phyloP scores from a whole-genome alignment of 192 early-diverging fungal species.

The Coemansia sp. region DNA sequence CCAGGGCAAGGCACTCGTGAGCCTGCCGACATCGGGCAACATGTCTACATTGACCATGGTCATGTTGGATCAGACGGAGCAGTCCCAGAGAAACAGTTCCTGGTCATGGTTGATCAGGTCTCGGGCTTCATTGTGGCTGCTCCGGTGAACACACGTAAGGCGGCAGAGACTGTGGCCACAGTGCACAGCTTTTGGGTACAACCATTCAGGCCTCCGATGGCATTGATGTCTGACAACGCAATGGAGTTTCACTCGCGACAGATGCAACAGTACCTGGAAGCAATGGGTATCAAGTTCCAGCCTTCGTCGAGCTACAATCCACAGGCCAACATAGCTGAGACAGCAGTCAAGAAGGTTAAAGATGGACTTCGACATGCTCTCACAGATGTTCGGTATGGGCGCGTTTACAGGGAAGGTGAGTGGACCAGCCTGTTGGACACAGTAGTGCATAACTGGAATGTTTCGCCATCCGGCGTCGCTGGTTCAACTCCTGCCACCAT shows the following conservation, averaged over 20 bases:
- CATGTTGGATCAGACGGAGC: neutral
- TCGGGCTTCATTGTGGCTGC: neutral
- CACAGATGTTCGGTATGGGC: neutral
- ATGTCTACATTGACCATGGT: neutral
- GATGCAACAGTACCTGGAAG: neutral
- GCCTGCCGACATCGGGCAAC: neutral
- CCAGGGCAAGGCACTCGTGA: neutral
- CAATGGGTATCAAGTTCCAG: neutral
- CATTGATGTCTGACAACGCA: neutral
- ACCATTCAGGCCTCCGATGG: neutral
- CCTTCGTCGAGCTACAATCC: neutral
- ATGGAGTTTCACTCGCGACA: neutral
- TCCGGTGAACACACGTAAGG: neutral
- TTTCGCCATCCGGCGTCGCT: neutral
- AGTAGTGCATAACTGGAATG: neutral
- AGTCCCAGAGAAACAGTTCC: neutral
- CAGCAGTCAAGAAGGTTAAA: neutral
- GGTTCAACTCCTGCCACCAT: neutral
- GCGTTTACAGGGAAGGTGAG: neutral
- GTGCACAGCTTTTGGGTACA: neutral
- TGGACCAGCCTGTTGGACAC: neutral
- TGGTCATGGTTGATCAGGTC: neutral
- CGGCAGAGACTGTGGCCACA: neutral
- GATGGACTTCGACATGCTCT: neutral
- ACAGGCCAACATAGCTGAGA: neutral